phyloP scores from a whole-genome alignment of 805 yeast genomes.

The Barnettozyma wickerhamii region DNA sequence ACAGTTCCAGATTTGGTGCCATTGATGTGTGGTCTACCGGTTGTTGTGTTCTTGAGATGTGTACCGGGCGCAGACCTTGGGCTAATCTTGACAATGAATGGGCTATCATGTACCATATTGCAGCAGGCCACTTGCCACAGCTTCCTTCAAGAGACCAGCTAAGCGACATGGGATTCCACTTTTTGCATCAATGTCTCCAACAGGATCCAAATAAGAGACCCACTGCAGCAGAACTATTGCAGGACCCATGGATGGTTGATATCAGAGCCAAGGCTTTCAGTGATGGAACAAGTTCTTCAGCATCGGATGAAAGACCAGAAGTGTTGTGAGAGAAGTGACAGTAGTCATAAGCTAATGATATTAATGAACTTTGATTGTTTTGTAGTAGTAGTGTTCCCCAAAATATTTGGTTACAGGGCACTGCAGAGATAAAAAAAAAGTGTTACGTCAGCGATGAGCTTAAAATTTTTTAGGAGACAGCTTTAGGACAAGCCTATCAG shows the following conservation, averaged over 20 bases:
- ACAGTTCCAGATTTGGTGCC: constrained; percentile 34
- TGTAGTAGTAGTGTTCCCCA: too few relatives aligned
- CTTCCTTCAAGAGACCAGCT: constrained; percentile 78
- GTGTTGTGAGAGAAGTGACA: neutral
- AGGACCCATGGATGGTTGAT: constrained; percentile 85
- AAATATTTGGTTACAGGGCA: too few relatives aligned
- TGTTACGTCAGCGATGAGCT: constrained; percentile 12
- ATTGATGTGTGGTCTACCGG: constrained; percentile 95
- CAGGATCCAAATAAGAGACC: constrained; percentile 79
- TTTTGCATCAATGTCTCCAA: constrained; percentile 71
- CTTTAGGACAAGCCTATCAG: neutral
- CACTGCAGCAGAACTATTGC: constrained; percentile 76
- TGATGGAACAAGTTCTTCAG: constrained; percentile 27
- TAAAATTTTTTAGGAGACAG: neutral
- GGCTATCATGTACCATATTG: constrained; percentile 98
- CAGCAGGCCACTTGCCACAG: constrained; percentile 89
- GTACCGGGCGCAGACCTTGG: constrained; percentile 96
- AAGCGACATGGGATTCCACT: constrained; percentile 65
- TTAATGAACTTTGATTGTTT: too few relatives aligned
- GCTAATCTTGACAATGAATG: constrained; percentile 92
- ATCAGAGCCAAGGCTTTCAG: constrained; percentile 69
- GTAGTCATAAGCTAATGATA: constrained; percentile 2
- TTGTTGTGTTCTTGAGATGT: constrained; percentile 94
- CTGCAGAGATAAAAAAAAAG: neutral
- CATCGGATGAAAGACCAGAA: constrained; percentile 8